phyloP scores from a whole-genome alignment of 2,329 filamentous ascomycete genomes.

The Lachnum nothofagi region DNA sequence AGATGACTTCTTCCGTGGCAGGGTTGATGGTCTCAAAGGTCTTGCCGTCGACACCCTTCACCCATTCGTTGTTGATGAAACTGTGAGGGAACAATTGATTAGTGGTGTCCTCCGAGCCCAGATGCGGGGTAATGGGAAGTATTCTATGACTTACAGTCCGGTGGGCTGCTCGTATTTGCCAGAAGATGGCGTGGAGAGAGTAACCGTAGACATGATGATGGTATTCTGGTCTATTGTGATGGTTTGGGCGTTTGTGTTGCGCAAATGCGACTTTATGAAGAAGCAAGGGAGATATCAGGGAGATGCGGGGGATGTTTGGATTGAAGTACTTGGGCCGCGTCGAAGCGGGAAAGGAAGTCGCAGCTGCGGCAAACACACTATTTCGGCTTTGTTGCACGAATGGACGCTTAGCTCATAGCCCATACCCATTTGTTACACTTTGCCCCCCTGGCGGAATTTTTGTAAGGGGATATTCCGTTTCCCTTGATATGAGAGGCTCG shows the following conservation, averaged over 20 bases:
- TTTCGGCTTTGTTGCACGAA: no score
- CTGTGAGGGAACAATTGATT: constrained; percentile 18
- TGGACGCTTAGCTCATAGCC: no score
- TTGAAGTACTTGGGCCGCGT: neutral
- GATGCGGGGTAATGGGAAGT: constrained; percentile 16
- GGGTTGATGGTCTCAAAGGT: constrained; percentile 93
- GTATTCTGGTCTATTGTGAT: neutral
- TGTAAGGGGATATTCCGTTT: no score
- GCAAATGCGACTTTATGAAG: neutral
- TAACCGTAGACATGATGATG: constrained; percentile 26
- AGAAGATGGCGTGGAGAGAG: constrained; percentile 29
- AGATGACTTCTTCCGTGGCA: constrained; percentile 76
- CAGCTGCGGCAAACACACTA: neutral
- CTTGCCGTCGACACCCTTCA: constrained; percentile 77
- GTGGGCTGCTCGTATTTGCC: constrained; percentile 34
- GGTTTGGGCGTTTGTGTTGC: neutral
- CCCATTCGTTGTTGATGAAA: constrained; percentile 88
- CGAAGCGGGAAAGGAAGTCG: neutral
- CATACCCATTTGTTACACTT: no score
- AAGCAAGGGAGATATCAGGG: neutral
- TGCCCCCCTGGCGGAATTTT: no score
- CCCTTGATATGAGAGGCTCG: no score
- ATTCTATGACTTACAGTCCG: constrained; percentile 38
- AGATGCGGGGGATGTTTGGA: no score
- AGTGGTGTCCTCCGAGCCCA: neutral